Conservation (phyloP, 371 early-diverging fungal species). For the Circinella minor region DNA sequence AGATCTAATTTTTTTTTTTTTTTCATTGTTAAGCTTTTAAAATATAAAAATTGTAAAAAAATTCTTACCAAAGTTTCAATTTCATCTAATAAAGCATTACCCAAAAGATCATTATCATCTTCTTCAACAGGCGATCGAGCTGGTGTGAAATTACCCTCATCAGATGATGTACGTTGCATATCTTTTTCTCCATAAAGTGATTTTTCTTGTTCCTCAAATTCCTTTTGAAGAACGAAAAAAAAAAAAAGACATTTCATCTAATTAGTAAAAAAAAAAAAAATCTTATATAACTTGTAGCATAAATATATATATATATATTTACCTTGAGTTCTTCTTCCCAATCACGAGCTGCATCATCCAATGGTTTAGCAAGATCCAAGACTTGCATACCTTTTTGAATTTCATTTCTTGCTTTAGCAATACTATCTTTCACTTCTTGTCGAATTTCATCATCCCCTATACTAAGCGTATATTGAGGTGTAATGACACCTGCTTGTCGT, state of each 20-base stretch:
- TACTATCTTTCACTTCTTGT: conserved; percentile 54
- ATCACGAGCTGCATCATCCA: conserved; percentile 36
- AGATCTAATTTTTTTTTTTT: too few relatives aligned
- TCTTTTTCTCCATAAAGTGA: conserved; percentile 26
- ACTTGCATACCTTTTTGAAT: conserved; percentile 59
- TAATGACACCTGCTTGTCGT: background rate
- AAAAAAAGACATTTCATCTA: too few relatives aligned
- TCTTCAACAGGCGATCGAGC: conserved; percentile 28
- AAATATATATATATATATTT: background rate
- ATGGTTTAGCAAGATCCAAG: conserved; percentile 53
- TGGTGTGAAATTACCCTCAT: conserved; percentile 40
- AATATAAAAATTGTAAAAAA: background rate
- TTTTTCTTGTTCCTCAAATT: conserved; percentile 43
- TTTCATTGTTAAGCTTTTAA: background rate
- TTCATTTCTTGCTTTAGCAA: conserved; percentile 69
- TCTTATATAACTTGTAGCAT: too few relatives aligned
- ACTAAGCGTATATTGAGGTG: conserved; percentile 3
- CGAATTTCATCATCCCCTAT: conserved; percentile 31
- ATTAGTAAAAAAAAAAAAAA: background rate
- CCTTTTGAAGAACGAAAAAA: conserved; percentile 24
- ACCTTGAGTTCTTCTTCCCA: conserved; percentile 50
- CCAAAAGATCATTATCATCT: conserved; percentile 16
- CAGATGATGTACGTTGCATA: conserved; percentile 34
- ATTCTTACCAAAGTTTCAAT: conserved; percentile 36
- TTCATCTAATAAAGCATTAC: conserved; percentile 33